A percentile compares a stretch with the other conserved stretches of the same genome.
Evolutionary conservation across 768 basidiomycete species (phyloP).

Genomic region (Hortiboletus campestris): DNA sequence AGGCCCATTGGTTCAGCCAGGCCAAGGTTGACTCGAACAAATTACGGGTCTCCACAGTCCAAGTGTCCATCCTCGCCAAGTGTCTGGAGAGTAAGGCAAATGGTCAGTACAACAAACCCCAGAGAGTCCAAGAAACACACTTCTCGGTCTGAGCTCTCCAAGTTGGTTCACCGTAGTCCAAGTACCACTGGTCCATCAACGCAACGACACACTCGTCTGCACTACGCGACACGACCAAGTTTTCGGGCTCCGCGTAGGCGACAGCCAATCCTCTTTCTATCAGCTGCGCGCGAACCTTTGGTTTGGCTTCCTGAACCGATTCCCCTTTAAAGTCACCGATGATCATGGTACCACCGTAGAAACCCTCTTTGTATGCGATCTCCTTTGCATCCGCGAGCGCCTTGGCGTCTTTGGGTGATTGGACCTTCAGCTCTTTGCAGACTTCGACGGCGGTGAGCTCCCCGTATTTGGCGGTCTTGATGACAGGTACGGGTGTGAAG

Average conservation of each 20-base stretch:
- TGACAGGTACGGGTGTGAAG: constrained; percentile 82
- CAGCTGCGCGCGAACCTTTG: constrained; percentile 81
- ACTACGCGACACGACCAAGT: constrained; percentile 82
- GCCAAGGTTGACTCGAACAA: constrained; percentile 86
- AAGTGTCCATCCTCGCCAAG: constrained; percentile 84
- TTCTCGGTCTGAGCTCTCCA: constrained; percentile 87
- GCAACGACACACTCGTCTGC: constrained; percentile 98
- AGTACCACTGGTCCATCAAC: constrained; percentile 98
- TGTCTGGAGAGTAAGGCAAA: constrained; percentile 45
- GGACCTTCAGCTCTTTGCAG: constrained; percentile 88
- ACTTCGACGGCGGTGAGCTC: constrained; percentile 83
- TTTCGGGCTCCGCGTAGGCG: constrained; percentile 94
- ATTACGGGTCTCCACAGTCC: constrained; percentile 88
- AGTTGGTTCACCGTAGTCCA: constrained; percentile 90
- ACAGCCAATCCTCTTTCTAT: constrained; percentile 77
- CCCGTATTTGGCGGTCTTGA: constrained; percentile 90
- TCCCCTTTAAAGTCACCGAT: constrained; percentile 89
- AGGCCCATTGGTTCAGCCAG: constrained; percentile 99
- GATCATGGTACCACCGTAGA: constrained; percentile 91
- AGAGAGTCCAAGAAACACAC: constrained; percentile 43
- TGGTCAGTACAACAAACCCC: neutral
- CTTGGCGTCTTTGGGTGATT: constrained; percentile 91
- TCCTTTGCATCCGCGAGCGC: constrained; percentile 96
- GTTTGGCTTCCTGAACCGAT: constrained; percentile 88
- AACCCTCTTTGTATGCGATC: constrained; percentile 97